Base-by-base conservation (phyloP, 2,329 filamentous ascomycete genomes). In the Didymella pinodella region DNA sequence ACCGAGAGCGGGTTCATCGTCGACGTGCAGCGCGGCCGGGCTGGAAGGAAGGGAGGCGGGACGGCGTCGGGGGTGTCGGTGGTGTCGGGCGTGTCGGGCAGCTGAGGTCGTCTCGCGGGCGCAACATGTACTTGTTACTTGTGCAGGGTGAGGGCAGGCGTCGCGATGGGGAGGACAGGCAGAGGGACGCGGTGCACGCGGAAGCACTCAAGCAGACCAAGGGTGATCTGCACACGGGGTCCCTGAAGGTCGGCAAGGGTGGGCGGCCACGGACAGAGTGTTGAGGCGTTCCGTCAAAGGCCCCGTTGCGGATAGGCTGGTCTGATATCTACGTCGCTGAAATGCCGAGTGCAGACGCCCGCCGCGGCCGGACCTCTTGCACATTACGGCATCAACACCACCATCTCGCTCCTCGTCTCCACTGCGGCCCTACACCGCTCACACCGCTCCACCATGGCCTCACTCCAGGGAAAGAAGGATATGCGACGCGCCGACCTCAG, bases 401-500 rank as follows among this genome's bases (percentile, higher is more conserved):
- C 49, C 58, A 62, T 56, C 59, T 56, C 40, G 34, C 45, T 47
- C 52, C 53, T 61, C 57, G 59, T 69, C 64, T 60, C 64, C 54
- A 54, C 58, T n/a, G 45, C 58, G 48, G 61, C 43, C 65, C 53
- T 50, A 43, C 57, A 61, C 65, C 54, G 48, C 67, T 64, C 50
- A 61, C 54, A 44, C 53, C 32, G 16, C 53, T 51, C 56, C 67
- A 78, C 65, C 48, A 91, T 92, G 88, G 81, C 88, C 50, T 82
- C 85, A 54, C 89, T 59, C 34, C 56, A 59, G 45, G 56, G 56
- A 50, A 59, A 86, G 77, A 91, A 91, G 78, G 90, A 93, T 75
- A 90, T 92, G 88, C 86, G 90, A 62, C 84, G 90, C 72, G 79
- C 83, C 60, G 90, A 93, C 76, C 83, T 93, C 65, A 85, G 90